Conservation (phyloP, 1,139 yeast species). For the Pneumocystis jirovecii region DNA sequence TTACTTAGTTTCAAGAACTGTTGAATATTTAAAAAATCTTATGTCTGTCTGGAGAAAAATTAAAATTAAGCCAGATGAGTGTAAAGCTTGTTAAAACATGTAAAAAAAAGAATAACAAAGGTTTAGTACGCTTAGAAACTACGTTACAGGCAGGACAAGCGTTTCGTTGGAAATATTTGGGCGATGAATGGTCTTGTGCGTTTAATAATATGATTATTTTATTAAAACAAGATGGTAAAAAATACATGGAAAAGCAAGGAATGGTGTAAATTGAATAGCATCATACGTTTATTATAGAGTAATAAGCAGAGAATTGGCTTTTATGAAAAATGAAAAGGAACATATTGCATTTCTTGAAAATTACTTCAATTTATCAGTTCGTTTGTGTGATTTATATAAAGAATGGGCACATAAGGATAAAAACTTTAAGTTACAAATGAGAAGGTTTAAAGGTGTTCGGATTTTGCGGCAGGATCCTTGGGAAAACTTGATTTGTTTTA, state of each 20-base stretch:
- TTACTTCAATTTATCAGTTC: conserved; percentile 54
- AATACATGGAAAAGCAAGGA: conserved; percentile 15
- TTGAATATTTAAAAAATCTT: not conserved
- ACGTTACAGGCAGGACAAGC: conserved; percentile 17
- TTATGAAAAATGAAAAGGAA: conserved; percentile 20
- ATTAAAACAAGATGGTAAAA: conserved; percentile 22
- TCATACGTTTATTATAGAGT: not conserved
- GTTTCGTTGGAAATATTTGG: conserved; percentile 26
- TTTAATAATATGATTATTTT: conserved; percentile 25
- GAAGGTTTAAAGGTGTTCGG: conserved; percentile 52
- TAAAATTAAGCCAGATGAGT: not conserved
- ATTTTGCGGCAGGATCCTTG: conserved; percentile 89
- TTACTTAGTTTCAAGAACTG: not conserved
- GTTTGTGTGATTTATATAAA: conserved; percentile 37
- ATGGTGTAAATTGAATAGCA: not conserved
- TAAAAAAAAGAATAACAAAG: not conserved
- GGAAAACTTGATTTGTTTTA: conserved; percentile 82
- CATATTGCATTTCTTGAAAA: conserved; percentile 39
- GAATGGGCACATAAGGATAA: conserved; percentile 50
- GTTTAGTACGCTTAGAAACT: conserved; percentile 4
- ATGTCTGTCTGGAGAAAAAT: not conserved
- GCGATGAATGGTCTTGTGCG: conserved; percentile 24
- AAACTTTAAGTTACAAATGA: conserved; percentile 27
- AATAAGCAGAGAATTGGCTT: not conserved
- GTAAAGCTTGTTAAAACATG: not conserved